Conservation (phyloP, 176 grass and related monocot genomes). For the Calamus simplicifolius region DNA sequence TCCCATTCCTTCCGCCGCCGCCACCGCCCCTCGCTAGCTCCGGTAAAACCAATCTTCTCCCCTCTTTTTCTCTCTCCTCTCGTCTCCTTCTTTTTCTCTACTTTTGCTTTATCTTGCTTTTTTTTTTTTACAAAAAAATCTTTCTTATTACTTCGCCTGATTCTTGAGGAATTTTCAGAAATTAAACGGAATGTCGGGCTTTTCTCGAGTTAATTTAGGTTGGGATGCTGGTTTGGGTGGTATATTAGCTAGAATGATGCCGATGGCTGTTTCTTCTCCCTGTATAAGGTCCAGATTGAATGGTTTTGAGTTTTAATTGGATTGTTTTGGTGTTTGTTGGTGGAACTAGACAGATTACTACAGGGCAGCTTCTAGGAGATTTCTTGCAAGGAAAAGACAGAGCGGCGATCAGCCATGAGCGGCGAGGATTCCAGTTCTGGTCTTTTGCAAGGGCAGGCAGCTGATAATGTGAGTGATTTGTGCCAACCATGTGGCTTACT, state of each 20-base stretch:
- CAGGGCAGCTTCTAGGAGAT: slow-evolving; percentile 30
- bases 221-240: too few relatives aligned
- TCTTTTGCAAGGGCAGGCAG: slow-evolving; percentile 10
- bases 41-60: neutral
- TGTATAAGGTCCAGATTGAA: neutral
- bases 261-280: neutral
- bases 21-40: neutral
- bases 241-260: too few relatives aligned
- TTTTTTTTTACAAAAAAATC: neutral
- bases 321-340: slow-evolving; percentile 1
- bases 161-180: too few relatives aligned
- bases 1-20: neutral
- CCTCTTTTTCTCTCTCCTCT: too few relatives aligned
- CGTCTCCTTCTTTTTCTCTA: neutral
- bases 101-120: neutral
- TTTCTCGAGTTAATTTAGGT: too few relatives aligned
- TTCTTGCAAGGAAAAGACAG: slow-evolving; percentile 3
- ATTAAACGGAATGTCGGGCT: too few relatives aligned
- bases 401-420: slow-evolving; percentile 36
- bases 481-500: neutral
- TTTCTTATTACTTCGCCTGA: neutral
- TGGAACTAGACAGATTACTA: slow-evolving; percentile 57
- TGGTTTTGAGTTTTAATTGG: neutral
- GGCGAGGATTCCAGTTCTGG: slow-evolving; percentile 49
- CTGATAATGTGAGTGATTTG: slow-evolving; percentile 2